Conservation (phyloP, 2,329 filamentous ascomycete species). For the Ophiostoma perfectum region DNA sequence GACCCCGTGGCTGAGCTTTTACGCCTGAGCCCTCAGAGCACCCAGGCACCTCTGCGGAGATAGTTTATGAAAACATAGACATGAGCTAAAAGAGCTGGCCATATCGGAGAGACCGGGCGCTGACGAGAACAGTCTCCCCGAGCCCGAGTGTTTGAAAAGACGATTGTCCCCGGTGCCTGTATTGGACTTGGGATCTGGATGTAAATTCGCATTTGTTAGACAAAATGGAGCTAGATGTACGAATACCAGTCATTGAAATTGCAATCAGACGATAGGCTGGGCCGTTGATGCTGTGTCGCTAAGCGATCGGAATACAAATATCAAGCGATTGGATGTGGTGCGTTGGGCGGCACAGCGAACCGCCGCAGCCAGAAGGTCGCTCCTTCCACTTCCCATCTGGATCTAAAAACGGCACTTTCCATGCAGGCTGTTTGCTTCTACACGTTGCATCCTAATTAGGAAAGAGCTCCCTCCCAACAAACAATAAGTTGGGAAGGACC, state of each 20-base stretch:
- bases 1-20: conserved; percentile 25
- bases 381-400: neutral
- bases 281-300: too few species aligned
- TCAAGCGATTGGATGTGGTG: neutral
- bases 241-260: conserved; percentile 18
- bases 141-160: neutral
- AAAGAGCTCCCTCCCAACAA: neutral
- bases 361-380: neutral
- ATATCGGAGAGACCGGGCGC: too few species aligned
- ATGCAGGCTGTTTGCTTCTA: neutral
- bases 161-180: neutral
- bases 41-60: neutral
- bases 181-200: neutral
- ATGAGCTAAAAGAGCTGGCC: neutral
- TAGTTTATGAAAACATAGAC: neutral
- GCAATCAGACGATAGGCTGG: neutral
- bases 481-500: neutral
- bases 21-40: neutral
- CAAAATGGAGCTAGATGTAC: conserved; percentile 18
- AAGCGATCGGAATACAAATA: neutral
- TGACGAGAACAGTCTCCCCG: neutral
- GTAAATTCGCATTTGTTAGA: conserved; percentile 14
- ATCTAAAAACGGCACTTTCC: neutral
- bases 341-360: neutral
- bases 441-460: conserved; percentile 2